These are phyloP conservation scores for Thermochaetoides thermophila DNA, from an alignment of 495 filamentous ascomycete genomes.

Conservation along the genomic window DNA sequence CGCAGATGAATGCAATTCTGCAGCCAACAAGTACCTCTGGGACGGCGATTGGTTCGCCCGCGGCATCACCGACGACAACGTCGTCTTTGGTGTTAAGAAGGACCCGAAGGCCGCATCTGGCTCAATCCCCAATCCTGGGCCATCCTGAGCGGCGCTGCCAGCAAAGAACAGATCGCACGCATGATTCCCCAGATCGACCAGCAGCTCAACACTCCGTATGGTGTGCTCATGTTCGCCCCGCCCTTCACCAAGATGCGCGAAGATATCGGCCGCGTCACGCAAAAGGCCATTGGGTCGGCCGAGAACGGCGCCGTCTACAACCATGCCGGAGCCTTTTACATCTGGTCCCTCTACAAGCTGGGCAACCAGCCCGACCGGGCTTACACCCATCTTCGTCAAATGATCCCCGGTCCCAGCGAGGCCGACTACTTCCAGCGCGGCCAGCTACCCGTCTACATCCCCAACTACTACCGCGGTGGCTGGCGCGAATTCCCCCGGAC, in stretches of 20 bases:
- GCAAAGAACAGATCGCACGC: conserved; percentile 22
- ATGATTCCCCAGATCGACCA: conserved; percentile 36
- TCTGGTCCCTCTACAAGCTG: conserved; percentile 35
- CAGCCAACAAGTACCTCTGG: conserved; percentile 39
- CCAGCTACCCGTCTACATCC: conserved; percentile 40
- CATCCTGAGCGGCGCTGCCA: conserved; percentile 38
- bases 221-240: conserved; percentile 38
- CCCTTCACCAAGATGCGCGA: conserved; percentile 40
- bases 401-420: conserved; percentile 36
- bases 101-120: conserved; percentile 42
- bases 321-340: conserved; percentile 39
- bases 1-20: conserved; percentile 32
- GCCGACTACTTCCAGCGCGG: conserved; percentile 38
- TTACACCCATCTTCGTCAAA: conserved; percentile 33
- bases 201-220: conserved; percentile 38
- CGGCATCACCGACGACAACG: conserved; percentile 41
- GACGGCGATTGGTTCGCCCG: conserved; percentile 41
- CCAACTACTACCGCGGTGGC: conserved; percentile 43
- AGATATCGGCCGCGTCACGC: conserved; percentile 43
- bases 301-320: conserved; percentile 45
- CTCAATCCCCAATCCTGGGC: conserved; percentile 41
- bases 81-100: conserved; percentile 34
- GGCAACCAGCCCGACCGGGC: conserved; percentile 34
- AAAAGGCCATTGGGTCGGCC: conserved; percentile 40
- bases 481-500: conserved; percentile 35